Base-by-base conservation (phyloP, 805 yeast species). In the Blastobotrys americana region DNA sequence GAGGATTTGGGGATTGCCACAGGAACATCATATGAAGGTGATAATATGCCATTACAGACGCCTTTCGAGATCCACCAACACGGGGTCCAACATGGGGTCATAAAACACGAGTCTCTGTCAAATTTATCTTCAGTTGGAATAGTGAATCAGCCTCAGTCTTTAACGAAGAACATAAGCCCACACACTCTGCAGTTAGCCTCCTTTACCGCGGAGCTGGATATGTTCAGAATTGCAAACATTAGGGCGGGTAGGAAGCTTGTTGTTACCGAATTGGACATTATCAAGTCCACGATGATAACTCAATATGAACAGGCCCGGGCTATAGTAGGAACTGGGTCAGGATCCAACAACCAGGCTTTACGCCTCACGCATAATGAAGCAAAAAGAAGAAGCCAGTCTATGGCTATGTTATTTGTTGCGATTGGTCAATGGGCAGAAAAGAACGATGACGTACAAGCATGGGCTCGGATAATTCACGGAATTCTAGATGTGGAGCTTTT, bases 141-240 rank as follows among this genome's bases (percentile, higher is more conserved):
- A 25, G 13, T 8, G 13, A 13, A 8, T 13, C 10, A 25, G 31
- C 31, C 31, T 8, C 10, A 25, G 31, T 25, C 31, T 8, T n/a
- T n/a, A n/a, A 8, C 31, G 13, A 8, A 48, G 56, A 47, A 55
- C 41, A 54, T 63, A 34, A 54, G 60, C 21, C 37, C 53, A 36
- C 56, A 51, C 31, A 53, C 63, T 2, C 50, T 61, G 36, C 64
- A 61, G 49, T 50, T 61, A 43, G 64, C 64, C 4, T 51, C 61
- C 15, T 57, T 58, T 37, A 50, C 55, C 3, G 58, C 56, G 16
- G 62, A 61, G 41, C 41, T 60, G 16, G 64, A 59, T 33, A 55
- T 59, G 41, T 37, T 49, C 10, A 53, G 53, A 4, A 42, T 35
- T 28, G 44, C 42, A 9, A 27, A 35, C 17, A 39, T 10, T 23